phyloP scores from a whole-genome alignment of 2,329 filamentous ascomycete genomes.

The Colletotrichum chlorophyti region DNA sequence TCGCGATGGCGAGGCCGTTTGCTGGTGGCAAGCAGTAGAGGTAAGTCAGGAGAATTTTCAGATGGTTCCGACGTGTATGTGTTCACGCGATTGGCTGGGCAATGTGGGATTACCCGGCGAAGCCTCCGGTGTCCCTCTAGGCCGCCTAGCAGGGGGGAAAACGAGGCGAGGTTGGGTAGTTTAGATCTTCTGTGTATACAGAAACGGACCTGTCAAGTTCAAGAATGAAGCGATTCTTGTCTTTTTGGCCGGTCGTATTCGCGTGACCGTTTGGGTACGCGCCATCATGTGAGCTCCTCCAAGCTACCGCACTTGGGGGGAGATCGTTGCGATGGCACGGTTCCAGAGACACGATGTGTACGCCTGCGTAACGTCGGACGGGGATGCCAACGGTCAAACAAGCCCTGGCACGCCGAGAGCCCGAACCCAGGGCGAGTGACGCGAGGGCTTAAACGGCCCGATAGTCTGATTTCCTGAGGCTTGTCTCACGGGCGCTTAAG shows the following conservation, averaged over 20 bases:
- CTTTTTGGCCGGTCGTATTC: not conserved
- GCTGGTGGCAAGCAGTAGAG: no score
- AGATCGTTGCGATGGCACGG: no score
- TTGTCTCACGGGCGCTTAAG: slow-evolving; percentile 27
- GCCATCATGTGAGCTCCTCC: no score
- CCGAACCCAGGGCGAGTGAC: slow-evolving; percentile 23
- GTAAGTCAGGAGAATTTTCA: no score
- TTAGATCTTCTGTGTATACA: not conserved
- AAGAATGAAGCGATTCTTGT: not conserved
- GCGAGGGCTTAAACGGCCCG: slow-evolving; percentile 16
- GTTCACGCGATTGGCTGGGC: not conserved
- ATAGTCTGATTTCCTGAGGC: slow-evolving; percentile 3
- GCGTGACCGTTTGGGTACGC: no score
- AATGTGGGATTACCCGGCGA: not conserved
- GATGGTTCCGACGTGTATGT: no score
- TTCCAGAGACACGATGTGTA: slow-evolving; percentile 8
- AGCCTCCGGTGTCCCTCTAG: not conserved
- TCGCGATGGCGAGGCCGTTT: slow-evolving; percentile 1
- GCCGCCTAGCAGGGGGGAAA: not conserved
- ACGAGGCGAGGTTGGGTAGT: not conserved
- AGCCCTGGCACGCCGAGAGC: slow-evolving; percentile 2
- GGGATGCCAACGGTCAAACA: not conserved
- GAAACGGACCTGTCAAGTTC: slow-evolving; percentile 1
- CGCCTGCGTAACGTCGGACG: slow-evolving; percentile 17
- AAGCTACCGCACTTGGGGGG: no score